Conservation (phyloP, 139 green algal species). For the Chlamydomonas applanata region DNA sequence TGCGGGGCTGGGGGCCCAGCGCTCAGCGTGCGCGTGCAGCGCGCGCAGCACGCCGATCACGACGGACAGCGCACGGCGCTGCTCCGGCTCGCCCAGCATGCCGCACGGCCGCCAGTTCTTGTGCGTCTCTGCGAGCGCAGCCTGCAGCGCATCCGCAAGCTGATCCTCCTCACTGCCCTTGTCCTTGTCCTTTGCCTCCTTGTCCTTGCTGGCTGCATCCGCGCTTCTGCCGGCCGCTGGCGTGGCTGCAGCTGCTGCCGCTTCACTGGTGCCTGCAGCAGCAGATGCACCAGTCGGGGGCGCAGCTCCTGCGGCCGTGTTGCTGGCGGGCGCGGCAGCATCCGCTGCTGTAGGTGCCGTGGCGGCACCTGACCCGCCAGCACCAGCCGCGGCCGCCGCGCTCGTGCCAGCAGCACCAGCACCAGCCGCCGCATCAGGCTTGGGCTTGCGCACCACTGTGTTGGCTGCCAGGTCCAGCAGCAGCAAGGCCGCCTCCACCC, state of each 20-base stretch:
- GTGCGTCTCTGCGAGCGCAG: slow-evolving; percentile 19
- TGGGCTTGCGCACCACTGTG: slow-evolving; percentile 21
- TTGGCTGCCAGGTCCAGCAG: slow-evolving; percentile 64
- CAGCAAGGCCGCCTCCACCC: slow-evolving; percentile 79
- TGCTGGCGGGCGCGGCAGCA: slow-evolving; percentile 1
- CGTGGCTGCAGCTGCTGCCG: slow-evolving; percentile 2
- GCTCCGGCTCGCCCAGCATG: slow-evolving; percentile 52
- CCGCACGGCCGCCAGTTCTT: slow-evolving; percentile 48
- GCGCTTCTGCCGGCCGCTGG: neutral
- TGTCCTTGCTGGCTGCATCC: neutral
- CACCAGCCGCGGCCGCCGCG: neutral
- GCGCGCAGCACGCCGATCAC: slow-evolving; percentile 61
- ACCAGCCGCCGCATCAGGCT: slow-evolving; percentile 6
- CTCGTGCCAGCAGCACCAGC: neutral
- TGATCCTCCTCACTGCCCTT: neutral
- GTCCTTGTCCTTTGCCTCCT: no score
- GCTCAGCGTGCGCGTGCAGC: slow-evolving; percentile 53
- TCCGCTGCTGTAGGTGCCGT: slow-evolving; percentile 14
- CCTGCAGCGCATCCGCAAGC: neutral
- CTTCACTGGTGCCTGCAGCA: slow-evolving; percentile 3
- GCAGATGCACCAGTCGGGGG: neutral
- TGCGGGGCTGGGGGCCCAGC: slow-evolving; percentile 32
- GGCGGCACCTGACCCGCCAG: neutral
- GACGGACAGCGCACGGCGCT: slow-evolving; percentile 35
- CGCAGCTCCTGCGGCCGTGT: slow-evolving; percentile 7